Conservation (phyloP, 768 basidiomycete genomes). For the Leccinellum albellum region DNA sequence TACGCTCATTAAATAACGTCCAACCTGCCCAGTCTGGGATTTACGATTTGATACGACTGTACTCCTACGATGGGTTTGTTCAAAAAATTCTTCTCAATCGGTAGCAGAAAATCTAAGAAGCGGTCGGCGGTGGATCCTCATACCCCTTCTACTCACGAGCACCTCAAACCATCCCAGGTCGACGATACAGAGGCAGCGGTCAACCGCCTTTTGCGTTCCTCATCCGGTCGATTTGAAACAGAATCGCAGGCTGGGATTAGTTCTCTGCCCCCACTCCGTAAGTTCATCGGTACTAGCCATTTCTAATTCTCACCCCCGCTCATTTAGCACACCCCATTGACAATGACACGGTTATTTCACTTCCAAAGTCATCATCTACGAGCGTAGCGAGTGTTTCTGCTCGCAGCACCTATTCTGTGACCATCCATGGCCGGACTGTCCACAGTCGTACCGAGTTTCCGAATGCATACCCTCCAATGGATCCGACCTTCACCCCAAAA, state of each 20-base stretch:
- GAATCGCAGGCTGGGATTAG: constrained; percentile 54
- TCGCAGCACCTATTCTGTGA: constrained; percentile 68
- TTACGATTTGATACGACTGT: constrained; percentile 29
- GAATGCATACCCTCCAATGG: constrained; percentile 49
- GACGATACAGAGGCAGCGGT: constrained; percentile 46
- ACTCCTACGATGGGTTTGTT: constrained; percentile 57
- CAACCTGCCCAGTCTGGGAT: constrained; percentile 18
- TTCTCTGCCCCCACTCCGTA: constrained; percentile 67
- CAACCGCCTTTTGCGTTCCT: constrained; percentile 60
- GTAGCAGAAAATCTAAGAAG: constrained; percentile 60
- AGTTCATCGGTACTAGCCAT: constrained; percentile 28
- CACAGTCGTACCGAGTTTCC: constrained; percentile 65
- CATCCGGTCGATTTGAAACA: constrained; percentile 62
- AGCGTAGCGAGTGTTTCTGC: constrained; percentile 53
- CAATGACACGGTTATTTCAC: constrained; percentile 52
- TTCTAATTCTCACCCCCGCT: neutral
- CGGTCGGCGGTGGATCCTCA: constrained; percentile 25
- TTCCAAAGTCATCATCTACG: constrained; percentile 46
- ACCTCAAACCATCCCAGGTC: constrained; percentile 20
- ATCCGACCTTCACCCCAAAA: constrained; percentile 24
- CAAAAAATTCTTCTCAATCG: constrained; percentile 65
- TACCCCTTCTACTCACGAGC: constrained; percentile 21
- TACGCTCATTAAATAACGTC: constrained; percentile 29
- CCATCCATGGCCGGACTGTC: constrained; percentile 59
- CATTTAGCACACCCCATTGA: constrained; percentile 64